Base-by-base conservation (phyloP, 257 asterid genomes). In the Jacaranda mimosifolia region DNA sequence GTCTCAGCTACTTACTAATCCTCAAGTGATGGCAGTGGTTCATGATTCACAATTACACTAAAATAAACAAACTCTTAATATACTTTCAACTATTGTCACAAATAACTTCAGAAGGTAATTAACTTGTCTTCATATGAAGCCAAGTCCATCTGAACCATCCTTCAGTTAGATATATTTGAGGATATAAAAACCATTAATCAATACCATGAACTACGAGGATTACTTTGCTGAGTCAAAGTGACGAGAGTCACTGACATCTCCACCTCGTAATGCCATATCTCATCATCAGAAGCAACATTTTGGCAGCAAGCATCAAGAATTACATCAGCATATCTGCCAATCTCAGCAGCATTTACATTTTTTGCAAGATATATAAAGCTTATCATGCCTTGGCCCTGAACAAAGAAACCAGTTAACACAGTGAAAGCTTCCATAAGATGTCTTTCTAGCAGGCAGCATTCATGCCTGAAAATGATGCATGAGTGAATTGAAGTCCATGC, bases 161-260 rank as follows among this genome's bases (percentile, higher is more conserved):
- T 67, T 68, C 58, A 53, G n/a, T 46, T 53, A 8, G 68, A 59
- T 56, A 59, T 42, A 62, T 36, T 55, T 39, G 35, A 46, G 32
- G 75, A 64, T 72, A 71, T 63, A 69, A 75, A 40, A 51, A 53
- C 15, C 43, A 38, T 32, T 79, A 75, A 71, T 32, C 65, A 74
- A 39, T 92, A 95, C 98, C 98, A 95, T 88, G 79, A 79, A 85
- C 98, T 90, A 73, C 92, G 99, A 75, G 98, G 97, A 87, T 90
- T 89, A 63, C 81, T 87, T 80, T 82, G 84, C 87, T 90, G 96
- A 26, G 91, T 90, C 71, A 80, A 83, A 80, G 93, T 85, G 76
- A 83, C 87, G 9, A 95, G 85, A 84, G 89, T 94, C 74, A 93
- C 93, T 1, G 98, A 90, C 97, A 93, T 91, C 88, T 95, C 96